Evolutionary conservation across 495 filamentous ascomycete genomes (phyloP), one percentile per base, ranked within the genome.

Genomic region (Podospora fimiseda): DNA sequence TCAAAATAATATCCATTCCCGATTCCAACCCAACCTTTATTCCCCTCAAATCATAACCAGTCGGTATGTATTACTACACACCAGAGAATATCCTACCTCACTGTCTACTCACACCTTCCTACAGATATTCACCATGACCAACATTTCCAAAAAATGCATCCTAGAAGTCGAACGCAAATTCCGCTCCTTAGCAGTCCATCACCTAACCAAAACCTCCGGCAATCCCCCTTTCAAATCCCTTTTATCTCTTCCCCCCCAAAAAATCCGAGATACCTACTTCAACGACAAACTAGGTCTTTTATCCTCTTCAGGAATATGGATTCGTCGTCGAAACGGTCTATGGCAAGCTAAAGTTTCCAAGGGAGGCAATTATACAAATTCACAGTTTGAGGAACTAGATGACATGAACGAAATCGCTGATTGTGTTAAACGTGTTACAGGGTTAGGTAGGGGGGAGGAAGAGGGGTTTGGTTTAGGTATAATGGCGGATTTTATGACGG

Each of bases 101-200:
- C n/a, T n/a, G n/a, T n/a, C n/a, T n/a, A n/a, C n/a, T n/a, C n/a
- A n/a, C n/a, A n/a, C n/a, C n/a, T n/a, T n/a, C n/a, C n/a, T n/a
- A n/a, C n/a, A n/a, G n/a, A n/a, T n/a, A n/a, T n/a, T n/a, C n/a
- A n/a, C n/a, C n/a, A n/a, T n/a, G n/a, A n/a, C n/a, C n/a, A n/a
- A n/a, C n/a, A n/a, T n/a, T n/a, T n/a, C n/a, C n/a, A n/a, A n/a
- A n/a, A n/a, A n/a, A 19, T 44, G 42, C 42, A 21, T 44, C 42
- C 14, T 72, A 41, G 69, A 70, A 58, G 62, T 72, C 41, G 68
- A 72, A 53, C 65, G 62, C 47, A 72, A 72, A 48, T 70, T 66
- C 53, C 60, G 52, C 51, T 53, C 55, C 48, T 44, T 56, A 9
- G 52, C 59, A 27, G 40, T 66, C 42, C 42, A 3, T 14, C 42